Evolutionary conservation across 2,329 filamentous ascomycete species (phyloP).

Genomic region (Aureobasidium sp.): DNA sequence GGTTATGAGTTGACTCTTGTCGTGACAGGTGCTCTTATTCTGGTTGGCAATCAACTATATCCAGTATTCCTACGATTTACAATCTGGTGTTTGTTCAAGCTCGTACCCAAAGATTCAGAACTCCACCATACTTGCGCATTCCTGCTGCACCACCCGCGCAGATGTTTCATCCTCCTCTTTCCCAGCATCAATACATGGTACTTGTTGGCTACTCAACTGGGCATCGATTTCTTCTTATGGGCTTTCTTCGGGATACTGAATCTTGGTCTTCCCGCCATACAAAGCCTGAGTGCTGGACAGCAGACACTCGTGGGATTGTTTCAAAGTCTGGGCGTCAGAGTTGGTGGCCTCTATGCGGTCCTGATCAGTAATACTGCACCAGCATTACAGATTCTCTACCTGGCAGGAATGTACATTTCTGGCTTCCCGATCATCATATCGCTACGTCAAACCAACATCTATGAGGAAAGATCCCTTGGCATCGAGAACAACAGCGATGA

Average conservation of each 20-base stretch:
- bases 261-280: conserved; percentile 52
- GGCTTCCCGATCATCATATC: conserved; percentile 57
- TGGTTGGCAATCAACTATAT: conserved; percentile 61
- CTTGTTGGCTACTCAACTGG: conserved; percentile 53
- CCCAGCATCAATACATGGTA: conserved; percentile 59
- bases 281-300: conserved; percentile 45
- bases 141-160: conserved; percentile 36
- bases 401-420: conserved; percentile 62
- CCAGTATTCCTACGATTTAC: conserved; percentile 56
- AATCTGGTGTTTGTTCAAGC: conserved; percentile 46
- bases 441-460: conserved; percentile 63
- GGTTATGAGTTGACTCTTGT: conserved; percentile 36
- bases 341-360: conserved; percentile 61
- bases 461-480: conserved; percentile 61
- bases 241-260: conserved; percentile 59
- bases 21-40: conserved; percentile 49
- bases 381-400: conserved; percentile 53
- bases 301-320: conserved; percentile 60
- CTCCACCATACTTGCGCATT: conserved; percentile 31
- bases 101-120: conserved; percentile 16
- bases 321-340: conserved; percentile 54
- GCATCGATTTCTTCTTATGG: conserved; percentile 59
- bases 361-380: conserved; percentile 50
- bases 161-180: conserved; percentile 59
- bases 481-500: conserved; percentile 44